phyloP scores from a whole-genome alignment of 257 asterid species.

The Primulina tabacum region DNA sequence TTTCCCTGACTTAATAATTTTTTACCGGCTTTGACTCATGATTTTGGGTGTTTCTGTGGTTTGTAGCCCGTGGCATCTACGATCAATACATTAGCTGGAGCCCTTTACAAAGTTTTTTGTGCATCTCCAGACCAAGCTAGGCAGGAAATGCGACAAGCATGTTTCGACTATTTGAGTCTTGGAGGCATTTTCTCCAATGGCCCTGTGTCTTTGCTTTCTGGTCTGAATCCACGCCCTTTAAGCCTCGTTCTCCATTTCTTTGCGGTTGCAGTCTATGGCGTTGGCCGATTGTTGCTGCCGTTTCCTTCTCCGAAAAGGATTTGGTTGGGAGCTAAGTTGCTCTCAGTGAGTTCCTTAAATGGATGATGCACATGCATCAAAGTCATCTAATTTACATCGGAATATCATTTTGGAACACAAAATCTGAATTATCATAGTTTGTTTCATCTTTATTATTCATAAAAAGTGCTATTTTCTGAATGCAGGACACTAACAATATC shows the following conservation, averaged over 20 bases:
- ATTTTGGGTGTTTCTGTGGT: background rate
- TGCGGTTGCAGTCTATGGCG: constrained; percentile 64
- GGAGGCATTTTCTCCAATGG: constrained; percentile 64
- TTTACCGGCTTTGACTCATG: background rate
- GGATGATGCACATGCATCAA: too few relatives aligned
- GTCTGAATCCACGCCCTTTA: constrained; percentile 65
- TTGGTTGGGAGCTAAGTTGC: constrained; percentile 56
- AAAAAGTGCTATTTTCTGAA: too few relatives aligned
- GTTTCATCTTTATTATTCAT: too few relatives aligned
- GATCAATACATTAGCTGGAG: constrained; percentile 77
- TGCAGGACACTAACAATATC: background rate
- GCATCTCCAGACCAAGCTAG: constrained; percentile 71
- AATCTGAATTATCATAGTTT: too few relatives aligned
- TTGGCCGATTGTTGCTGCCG: constrained; percentile 62
- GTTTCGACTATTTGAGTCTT: constrained; percentile 66
- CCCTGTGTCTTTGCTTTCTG: constrained; percentile 62
- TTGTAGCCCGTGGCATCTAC: constrained; percentile 85
- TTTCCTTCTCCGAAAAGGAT: constrained; percentile 58
- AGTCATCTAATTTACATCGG: too few relatives aligned
- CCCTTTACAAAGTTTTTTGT: constrained; percentile 65
- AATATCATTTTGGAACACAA: too few relatives aligned
- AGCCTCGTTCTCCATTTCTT: constrained; percentile 68
- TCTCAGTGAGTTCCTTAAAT: constrained; percentile 29
- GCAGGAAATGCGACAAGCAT: constrained; percentile 66
- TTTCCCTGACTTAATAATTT: background rate